Conservation (phyloP, 495 filamentous ascomycete genomes). For the Neurospora sp. region DNA sequence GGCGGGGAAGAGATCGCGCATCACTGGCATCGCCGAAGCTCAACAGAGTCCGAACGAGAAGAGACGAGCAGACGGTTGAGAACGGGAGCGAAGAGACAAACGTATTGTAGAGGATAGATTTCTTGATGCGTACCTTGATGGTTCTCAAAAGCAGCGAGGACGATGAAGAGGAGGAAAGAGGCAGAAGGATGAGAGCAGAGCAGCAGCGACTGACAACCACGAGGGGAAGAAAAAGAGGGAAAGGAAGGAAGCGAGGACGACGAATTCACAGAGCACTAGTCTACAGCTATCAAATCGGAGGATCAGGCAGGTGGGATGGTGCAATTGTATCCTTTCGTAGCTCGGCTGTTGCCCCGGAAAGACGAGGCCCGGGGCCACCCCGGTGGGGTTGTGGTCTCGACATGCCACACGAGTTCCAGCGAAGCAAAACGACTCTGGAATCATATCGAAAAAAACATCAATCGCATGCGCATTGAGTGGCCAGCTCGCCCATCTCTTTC, state of each 20-base stretch:
- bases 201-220: background rate
- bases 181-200: slow-evolving; percentile 9
- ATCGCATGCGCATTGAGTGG: background rate
- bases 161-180: slow-evolving; percentile 10
- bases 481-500: background rate
- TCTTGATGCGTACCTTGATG: background rate
- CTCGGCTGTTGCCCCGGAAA: background rate
- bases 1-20: slow-evolving; percentile 20
- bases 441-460: background rate
- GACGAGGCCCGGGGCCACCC: background rate
- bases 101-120: slow-evolving; percentile 2
- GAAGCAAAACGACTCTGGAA: background rate
- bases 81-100: slow-evolving; percentile 12
- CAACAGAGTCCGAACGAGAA: background rate
- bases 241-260: slow-evolving; percentile 2
- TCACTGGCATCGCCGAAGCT: background rate
- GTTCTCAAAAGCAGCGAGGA: slow-evolving; percentile 5
- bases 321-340: background rate
- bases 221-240: background rate
- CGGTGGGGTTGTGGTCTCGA: background rate
- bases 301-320: background rate
- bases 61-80: background rate
- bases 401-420: background rate
- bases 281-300: background rate
- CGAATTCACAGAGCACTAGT: background rate